These are phyloP conservation scores for Penicillium glabrum DNA, from an alignment of 2,329 filamentous ascomycete genomes.

Conservation along the genomic window DNA sequence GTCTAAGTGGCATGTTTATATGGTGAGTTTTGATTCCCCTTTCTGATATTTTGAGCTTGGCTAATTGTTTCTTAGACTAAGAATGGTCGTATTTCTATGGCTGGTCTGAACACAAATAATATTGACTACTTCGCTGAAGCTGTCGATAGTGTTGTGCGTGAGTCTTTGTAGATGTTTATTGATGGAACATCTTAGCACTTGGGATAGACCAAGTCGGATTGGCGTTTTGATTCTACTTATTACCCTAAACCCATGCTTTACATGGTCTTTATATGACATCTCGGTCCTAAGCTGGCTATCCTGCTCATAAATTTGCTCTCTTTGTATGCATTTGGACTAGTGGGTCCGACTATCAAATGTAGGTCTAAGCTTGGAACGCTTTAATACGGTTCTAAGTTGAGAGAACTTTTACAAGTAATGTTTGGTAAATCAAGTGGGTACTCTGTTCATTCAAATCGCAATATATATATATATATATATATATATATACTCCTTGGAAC, in stretches of 20 bases:
- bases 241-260: background rate
- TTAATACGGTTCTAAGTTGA: background rate
- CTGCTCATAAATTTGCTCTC: background rate
- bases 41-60: background rate
- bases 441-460: too few species aligned
- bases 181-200: background rate
- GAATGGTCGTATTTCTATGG: conserved; percentile 98
- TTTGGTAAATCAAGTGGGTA: too few species aligned
- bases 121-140: conserved; percentile 91
- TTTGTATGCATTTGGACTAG: background rate
- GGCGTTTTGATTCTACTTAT: background rate
- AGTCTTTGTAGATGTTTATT: conserved; percentile 27
- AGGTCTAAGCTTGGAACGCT: background rate
- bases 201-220: background rate
- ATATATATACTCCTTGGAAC: background rate
- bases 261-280: background rate
- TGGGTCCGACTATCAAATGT: background rate
- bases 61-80: conserved; percentile 62
- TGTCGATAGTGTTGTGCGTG: conserved; percentile 74
- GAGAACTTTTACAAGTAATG: too few species aligned
- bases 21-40: conserved; percentile 33
- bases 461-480: too few species aligned
- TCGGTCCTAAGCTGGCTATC: background rate
- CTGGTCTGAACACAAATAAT: conserved; percentile 89
- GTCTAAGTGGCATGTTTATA: conserved; percentile 53